These are phyloP conservation scores for Solanum bulbocastanum DNA, from an alignment of 257 asterid species.

Conservation along the genomic window DNA sequence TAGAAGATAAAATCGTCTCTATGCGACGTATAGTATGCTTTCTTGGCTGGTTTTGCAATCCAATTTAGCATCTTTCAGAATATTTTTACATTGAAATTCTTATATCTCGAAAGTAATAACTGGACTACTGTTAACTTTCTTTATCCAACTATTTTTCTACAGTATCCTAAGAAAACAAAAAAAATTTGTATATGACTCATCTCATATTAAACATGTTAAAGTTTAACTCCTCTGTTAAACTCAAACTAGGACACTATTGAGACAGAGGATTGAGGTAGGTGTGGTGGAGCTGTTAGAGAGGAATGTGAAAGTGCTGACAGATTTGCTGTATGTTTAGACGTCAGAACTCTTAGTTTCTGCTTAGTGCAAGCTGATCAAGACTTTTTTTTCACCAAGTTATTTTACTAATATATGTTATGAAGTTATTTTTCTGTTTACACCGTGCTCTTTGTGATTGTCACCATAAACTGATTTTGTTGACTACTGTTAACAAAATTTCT, in stretches of 20 bases:
- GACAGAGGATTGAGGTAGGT: not conserved
- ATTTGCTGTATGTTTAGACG: not conserved
- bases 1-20: not conserved
- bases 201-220: not conserved
- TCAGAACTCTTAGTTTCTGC: not conserved
- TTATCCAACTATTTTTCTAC: not conserved
- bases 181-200: not conserved
- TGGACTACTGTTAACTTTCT: not conserved
- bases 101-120: not conserved
- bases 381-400: not conserved
- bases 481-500: not conserved
- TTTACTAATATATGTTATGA: not conserved
- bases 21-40: not conserved
- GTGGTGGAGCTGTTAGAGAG: not conserved
- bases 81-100: not conserved
- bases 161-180: not conserved
- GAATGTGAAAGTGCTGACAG: not conserved
- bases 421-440: not conserved
- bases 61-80: not conserved
- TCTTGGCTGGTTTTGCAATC: not conserved
- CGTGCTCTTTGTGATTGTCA: not conserved
- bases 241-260: not conserved
- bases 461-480: not conserved
- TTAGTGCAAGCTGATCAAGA: not conserved
- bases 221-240: not conserved